phyloP scores from a whole-genome alignment of 2,329 filamentous ascomycete species.

The Gnomoniopsis sp. region DNA sequence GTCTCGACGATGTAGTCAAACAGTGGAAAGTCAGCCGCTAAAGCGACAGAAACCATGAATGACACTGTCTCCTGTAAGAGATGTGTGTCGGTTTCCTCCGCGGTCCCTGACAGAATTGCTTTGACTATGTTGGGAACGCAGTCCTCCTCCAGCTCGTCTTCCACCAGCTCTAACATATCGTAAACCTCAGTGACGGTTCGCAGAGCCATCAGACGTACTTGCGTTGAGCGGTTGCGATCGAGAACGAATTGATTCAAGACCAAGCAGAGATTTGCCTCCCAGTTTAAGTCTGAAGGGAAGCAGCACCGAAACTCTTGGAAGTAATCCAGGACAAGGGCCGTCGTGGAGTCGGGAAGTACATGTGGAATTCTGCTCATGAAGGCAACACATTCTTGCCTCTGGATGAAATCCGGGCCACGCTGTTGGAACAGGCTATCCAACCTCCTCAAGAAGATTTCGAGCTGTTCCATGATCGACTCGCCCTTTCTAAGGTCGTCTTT shows the following conservation, averaged over 20 bases:
- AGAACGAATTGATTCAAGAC: conserved; percentile 63
- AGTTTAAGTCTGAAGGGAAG: conserved; percentile 66
- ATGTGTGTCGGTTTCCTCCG: conserved; percentile 59
- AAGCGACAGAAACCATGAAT: conserved; percentile 62
- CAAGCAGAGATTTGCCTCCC: conserved; percentile 60
- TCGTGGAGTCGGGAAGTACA: conserved; percentile 62
- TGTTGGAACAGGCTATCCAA: conserved; percentile 47
- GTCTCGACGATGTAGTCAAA: conserved; percentile 58
- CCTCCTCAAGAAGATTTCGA: conserved; percentile 42
- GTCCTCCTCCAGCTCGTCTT: conserved; percentile 56
- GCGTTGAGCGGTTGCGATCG: conserved; percentile 56
- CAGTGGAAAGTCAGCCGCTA: conserved; percentile 53
- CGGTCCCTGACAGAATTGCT: conserved; percentile 58
- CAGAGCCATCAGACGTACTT: conserved; percentile 61
- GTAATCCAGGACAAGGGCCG: conserved; percentile 62
- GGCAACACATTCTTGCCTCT: conserved; percentile 62
- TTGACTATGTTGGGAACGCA: conserved; percentile 57
- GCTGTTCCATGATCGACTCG: conserved; percentile 38
- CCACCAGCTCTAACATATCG: conserved; percentile 55
- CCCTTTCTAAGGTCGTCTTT: conserved; percentile 30
- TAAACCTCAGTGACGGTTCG: conserved; percentile 58
- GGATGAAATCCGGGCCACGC: conserved; percentile 53
- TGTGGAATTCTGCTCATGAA: conserved; percentile 63
- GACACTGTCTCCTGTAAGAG: conserved; percentile 64
- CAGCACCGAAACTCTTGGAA: conserved; percentile 68